Evolutionary conservation across 345 rosid species (phyloP).

Genomic region (Sisymbrium altissimum): DNA sequence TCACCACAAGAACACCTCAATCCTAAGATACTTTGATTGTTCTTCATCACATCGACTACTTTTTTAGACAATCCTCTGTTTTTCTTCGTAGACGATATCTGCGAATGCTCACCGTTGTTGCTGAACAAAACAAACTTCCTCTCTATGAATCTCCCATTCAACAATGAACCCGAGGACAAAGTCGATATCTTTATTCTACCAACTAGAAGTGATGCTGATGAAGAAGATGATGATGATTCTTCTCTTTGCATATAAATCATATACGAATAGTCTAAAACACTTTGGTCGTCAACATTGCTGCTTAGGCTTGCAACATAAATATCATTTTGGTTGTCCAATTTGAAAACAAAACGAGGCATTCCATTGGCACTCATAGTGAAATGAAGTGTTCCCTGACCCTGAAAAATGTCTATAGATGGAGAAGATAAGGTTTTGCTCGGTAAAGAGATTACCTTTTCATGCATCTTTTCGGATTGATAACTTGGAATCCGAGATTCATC

Average conservation of each 20-base stretch:
- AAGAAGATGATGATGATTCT: constrained; percentile 15
- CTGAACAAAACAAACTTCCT: constrained; percentile 63
- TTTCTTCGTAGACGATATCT: constrained; percentile 33
- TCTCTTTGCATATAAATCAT: constrained; percentile 45
- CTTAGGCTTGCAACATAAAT: constrained; percentile 52
- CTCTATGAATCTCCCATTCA: constrained; percentile 48
- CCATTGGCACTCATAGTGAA: constrained; percentile 51
- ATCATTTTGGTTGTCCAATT: constrained; percentile 51
- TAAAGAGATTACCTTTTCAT: neutral
- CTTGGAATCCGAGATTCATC: neutral
- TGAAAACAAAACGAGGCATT: constrained; percentile 58
- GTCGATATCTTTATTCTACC: constrained; percentile 68
- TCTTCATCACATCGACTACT: constrained; percentile 46
- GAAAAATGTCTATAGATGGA: constrained; percentile 32
- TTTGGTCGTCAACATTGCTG: constrained; percentile 34
- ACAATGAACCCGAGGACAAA: constrained; percentile 33
- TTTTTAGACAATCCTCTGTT: constrained; percentile 56
- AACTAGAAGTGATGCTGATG: constrained; percentile 37
- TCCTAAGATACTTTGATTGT: constrained; percentile 43
- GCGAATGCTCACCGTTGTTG: constrained; percentile 35
- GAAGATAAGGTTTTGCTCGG: constrained; percentile 19
- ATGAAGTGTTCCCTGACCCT: constrained; percentile 58
- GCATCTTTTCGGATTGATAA: constrained; percentile 22
- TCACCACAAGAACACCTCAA: constrained; percentile 46
- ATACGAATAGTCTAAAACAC: constrained; percentile 41